Evolutionary conservation across 1,284 basidiomycete genomes (phyloP).

Genomic region (Lentinus polychrous): DNA sequence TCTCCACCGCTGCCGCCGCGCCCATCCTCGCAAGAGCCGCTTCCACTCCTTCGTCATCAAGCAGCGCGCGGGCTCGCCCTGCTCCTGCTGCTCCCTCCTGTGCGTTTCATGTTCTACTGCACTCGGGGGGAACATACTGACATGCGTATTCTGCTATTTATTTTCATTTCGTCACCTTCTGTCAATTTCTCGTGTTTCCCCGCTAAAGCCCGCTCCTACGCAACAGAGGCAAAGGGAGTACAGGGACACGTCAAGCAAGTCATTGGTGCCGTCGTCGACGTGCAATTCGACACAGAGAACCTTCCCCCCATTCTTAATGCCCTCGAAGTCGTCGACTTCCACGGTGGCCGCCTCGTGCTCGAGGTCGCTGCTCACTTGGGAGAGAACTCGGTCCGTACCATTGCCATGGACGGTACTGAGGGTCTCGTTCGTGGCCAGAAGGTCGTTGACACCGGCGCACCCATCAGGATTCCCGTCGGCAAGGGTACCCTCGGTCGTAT

Average conservation of each 20-base stretch:
- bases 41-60: constrained; percentile 27
- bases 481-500: constrained; percentile 92
- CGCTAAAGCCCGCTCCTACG: constrained; percentile 75
- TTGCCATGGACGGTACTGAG: constrained; percentile 99
- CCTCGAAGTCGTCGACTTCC: constrained; percentile 92
- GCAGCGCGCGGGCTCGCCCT: constrained; percentile 34
- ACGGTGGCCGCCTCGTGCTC: constrained; percentile 89
- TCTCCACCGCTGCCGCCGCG: constrained; percentile 58
- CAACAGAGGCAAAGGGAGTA: constrained; percentile 74
- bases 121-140: constrained; percentile 10
- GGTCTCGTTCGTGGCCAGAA: constrained; percentile 99
- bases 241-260: constrained; percentile 87
- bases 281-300: constrained; percentile 86
- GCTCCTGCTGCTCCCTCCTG: constrained; percentile 37
- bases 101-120: constrained; percentile 22
- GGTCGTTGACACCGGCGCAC: constrained; percentile 93
- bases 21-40: constrained; percentile 30
- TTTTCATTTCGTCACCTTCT: constrained; percentile 6
- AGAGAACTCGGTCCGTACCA: constrained; percentile 97
- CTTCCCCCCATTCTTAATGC: constrained; percentile 98
- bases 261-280: constrained; percentile 99
- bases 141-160: constrained; percentile 12
- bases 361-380: constrained; percentile 97
- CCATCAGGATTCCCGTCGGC: constrained; percentile 96
- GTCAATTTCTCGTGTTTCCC: constrained; percentile 20